Evolutionary conservation across 2,329 filamentous ascomycete genomes (phyloP).

Genomic region (Colletotrichum chlorophyti): DNA sequence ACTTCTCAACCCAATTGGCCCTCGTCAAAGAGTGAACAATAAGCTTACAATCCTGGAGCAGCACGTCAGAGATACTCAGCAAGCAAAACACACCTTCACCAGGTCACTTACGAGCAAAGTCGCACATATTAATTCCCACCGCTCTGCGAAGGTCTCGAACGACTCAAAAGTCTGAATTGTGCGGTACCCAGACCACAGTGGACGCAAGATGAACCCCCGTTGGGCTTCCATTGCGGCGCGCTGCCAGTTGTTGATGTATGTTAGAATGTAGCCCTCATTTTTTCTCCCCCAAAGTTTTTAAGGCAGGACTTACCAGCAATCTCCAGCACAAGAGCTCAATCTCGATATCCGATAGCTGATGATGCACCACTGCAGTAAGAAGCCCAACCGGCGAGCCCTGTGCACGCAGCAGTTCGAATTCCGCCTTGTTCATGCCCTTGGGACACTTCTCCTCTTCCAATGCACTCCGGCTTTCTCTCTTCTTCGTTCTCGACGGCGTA

Average conservation of each 20-base stretch:
- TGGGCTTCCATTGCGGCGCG: not conserved
- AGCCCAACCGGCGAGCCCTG: not conserved
- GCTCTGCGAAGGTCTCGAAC: not conserved
- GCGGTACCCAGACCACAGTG: not conserved
- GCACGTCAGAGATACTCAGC: not conserved
- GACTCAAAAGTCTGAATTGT: not conserved
- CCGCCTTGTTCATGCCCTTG: constrained; percentile 2
- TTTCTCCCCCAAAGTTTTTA: no score
- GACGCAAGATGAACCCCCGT: not conserved
- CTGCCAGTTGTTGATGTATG: no score
- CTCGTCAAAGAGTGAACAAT: constrained; percentile 4
- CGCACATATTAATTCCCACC: not conserved
- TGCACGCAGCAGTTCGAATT: not conserved
- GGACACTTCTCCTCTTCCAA: not conserved
- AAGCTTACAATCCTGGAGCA: constrained; percentile 6
- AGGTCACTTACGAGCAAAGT: constrained; percentile 1
- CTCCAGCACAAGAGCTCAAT: constrained; percentile 13
- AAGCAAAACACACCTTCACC: no score
- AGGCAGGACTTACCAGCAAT: not conserved
- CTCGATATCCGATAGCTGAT: not conserved
- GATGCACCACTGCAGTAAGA: not conserved
- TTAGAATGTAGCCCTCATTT: no score
- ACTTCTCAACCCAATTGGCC: constrained; percentile 9
- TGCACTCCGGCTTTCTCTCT: not conserved
- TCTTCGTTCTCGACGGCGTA: not conserved